Conservation (phyloP, 768 basidiomycete genomes). For the Boletus reticuloceps region DNA sequence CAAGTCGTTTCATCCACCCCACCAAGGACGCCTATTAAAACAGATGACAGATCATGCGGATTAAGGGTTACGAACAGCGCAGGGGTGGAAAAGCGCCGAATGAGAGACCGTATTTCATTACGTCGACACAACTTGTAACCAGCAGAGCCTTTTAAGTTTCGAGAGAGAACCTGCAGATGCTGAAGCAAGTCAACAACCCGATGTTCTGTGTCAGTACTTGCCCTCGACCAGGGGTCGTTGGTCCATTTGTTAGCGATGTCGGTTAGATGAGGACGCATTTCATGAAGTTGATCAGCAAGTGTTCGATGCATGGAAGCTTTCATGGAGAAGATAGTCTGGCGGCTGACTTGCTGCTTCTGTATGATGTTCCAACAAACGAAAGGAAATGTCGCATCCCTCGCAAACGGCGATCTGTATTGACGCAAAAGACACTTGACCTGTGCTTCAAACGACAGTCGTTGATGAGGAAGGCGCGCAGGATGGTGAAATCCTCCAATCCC, state of each 20-base stretch:
- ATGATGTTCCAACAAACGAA: background rate
- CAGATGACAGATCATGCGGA: no score
- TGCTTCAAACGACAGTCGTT: background rate
- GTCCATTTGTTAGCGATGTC: no score
- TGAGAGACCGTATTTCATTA: background rate
- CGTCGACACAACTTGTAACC: background rate
- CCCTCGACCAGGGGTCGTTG: no score
- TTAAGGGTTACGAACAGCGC: background rate
- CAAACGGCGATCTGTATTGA: background rate
- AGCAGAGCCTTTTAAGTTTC: background rate
- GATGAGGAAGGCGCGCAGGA: accelerated
- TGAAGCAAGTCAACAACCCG: no score
- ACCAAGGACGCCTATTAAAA: no score
- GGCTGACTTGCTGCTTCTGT: background rate
- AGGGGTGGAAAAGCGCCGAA: background rate
- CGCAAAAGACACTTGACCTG: background rate
- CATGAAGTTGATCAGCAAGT: no score
- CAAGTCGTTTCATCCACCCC: no score
- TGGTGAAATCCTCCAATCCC: background rate
- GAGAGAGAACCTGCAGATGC: no score
- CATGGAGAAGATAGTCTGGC: no score
- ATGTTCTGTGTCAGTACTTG: no score
- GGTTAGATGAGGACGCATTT: no score
- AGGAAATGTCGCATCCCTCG: background rate
- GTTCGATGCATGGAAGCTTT: no score